Conservation (phyloP, 2,329 filamentous ascomycete species). For the Cercospora citrullina region DNA sequence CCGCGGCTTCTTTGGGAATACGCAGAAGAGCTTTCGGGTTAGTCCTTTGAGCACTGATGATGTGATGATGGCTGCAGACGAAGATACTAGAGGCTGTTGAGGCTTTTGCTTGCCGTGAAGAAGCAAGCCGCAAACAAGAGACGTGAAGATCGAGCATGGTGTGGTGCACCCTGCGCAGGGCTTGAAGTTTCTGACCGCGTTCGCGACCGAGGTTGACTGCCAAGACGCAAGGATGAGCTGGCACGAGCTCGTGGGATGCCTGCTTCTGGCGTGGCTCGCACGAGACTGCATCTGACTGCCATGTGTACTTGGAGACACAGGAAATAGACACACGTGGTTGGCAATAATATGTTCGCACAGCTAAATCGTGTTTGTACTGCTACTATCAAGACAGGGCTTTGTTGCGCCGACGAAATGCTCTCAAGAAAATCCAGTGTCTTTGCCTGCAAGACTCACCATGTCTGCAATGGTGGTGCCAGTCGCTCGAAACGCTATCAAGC, state of each 20-base stretch:
- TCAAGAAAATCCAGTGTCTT: not conserved
- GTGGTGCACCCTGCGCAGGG: not conserved
- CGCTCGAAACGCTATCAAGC: conserved; percentile 21
- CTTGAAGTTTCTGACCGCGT: not conserved
- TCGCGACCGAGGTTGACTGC: conserved; percentile 1
- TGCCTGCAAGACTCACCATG: not conserved
- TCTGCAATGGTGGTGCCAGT: not conserved
- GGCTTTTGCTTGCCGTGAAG: not conserved
- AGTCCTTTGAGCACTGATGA: not conserved
- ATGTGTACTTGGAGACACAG: not conserved
- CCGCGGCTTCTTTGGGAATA: not conserved
- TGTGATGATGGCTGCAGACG: not conserved
- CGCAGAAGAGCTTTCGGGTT: not conserved
- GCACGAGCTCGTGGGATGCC: conserved; percentile 10
- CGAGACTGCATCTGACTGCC: not conserved
- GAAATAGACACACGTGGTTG: not conserved
- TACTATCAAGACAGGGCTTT: not conserved
- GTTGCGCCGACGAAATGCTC: not conserved
- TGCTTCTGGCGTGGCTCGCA: not conserved
- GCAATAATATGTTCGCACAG: not conserved
- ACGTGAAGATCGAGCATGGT: not conserved
- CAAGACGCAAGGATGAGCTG: conserved; percentile 2
- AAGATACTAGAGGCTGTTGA: not conserved
- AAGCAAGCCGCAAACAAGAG: not conserved
- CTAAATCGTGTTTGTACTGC: not conserved